A percentile compares a stretch with the other conserved stretches of the same genome.
These are phyloP conservation scores for Termitomyces sp. DNA, from an alignment of 768 basidiomycete species.

Conservation along the genomic window DNA sequence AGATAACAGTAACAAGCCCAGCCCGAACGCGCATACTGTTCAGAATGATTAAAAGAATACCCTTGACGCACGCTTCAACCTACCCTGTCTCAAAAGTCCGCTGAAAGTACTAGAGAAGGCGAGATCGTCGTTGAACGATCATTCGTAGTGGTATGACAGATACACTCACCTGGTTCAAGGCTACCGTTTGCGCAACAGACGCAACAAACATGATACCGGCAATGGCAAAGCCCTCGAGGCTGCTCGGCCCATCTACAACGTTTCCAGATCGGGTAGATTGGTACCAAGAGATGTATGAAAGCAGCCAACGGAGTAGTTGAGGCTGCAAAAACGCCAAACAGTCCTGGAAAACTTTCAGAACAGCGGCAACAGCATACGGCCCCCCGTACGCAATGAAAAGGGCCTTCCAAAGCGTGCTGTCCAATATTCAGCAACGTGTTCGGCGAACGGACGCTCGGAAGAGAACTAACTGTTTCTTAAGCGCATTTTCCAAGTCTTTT, in stretches of 20 bases:
- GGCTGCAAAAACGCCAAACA: conserved; percentile 82
- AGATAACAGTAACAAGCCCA: conserved; percentile 82
- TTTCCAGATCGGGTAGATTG: conserved; percentile 44
- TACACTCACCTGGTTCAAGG: conserved; percentile 68
- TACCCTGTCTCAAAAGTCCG: conserved; percentile 70
- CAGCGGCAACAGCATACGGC: conserved; percentile 60
- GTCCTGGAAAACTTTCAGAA: conserved; percentile 79
- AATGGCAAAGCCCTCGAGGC: conserved; percentile 70
- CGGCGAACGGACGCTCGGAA: background rate
- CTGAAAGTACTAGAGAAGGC: conserved; percentile 73
- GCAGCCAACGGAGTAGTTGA: conserved; percentile 73
- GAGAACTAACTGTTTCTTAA: conserved; percentile 57
- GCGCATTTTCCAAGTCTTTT: conserved; percentile 50
- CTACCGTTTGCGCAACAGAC: conserved; percentile 73
- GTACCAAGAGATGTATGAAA: conserved; percentile 81
- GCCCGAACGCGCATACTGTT: conserved; percentile 86
- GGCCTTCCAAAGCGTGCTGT: conserved; percentile 70
- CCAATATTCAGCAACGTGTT: background rate
- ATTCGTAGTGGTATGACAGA: too few species aligned
- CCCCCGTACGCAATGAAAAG: conserved; percentile 76
- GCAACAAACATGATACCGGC: conserved; percentile 77
- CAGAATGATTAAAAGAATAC: background rate
- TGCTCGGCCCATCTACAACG: conserved; percentile 25
- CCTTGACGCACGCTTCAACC: background rate
- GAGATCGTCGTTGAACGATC: background rate